These are phyloP conservation scores for Penicillium olsonii DNA, from an alignment of 2,329 filamentous ascomycete species.

Conservation along the genomic window DNA sequence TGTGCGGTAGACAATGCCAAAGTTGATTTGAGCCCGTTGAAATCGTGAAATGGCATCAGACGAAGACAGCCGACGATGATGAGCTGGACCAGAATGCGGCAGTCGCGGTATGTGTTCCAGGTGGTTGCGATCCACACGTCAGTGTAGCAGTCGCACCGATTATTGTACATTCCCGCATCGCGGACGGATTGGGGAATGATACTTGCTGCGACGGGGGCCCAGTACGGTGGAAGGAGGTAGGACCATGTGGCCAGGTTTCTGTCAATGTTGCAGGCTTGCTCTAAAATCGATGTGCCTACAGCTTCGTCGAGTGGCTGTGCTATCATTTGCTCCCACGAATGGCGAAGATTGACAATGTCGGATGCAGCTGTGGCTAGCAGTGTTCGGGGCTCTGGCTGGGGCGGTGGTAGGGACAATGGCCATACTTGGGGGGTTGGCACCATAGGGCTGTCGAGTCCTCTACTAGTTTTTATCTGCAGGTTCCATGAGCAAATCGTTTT, in stretches of 20 bases:
- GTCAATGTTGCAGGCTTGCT: constrained; percentile 25
- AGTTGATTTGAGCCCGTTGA: constrained; percentile 7
- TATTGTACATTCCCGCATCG: constrained; percentile 24
- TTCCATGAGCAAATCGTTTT: background rate
- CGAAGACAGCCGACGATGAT: constrained; percentile 31
- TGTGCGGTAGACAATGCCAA: constrained; percentile 11
- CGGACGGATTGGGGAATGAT: constrained; percentile 29
- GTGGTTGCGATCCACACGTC: constrained; percentile 32
- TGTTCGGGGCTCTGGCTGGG: constrained; percentile 16
- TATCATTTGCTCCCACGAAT: constrained; percentile 21
- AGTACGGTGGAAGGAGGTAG: constrained; percentile 25
- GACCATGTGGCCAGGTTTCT: constrained; percentile 25
- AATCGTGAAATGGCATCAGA: constrained; percentile 12
- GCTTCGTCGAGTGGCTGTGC: background rate
- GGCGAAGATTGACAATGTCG: constrained; percentile 26
- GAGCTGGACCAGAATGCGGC: constrained; percentile 27
- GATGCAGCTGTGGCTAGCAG: constrained; percentile 24
- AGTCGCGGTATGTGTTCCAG: constrained; percentile 34
- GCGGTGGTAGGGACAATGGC: constrained; percentile 21
- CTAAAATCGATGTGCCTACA: constrained; percentile 15
- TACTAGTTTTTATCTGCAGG: constrained; percentile 26
- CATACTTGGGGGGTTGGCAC: constrained; percentile 26
- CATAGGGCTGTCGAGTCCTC: constrained; percentile 18
- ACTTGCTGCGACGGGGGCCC: constrained; percentile 24
- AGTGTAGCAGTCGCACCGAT: constrained; percentile 33